These are phyloP conservation scores for Thecamonas trahens DNA, from an alignment of 78 protist genomes.

Conservation along the genomic window DNA sequence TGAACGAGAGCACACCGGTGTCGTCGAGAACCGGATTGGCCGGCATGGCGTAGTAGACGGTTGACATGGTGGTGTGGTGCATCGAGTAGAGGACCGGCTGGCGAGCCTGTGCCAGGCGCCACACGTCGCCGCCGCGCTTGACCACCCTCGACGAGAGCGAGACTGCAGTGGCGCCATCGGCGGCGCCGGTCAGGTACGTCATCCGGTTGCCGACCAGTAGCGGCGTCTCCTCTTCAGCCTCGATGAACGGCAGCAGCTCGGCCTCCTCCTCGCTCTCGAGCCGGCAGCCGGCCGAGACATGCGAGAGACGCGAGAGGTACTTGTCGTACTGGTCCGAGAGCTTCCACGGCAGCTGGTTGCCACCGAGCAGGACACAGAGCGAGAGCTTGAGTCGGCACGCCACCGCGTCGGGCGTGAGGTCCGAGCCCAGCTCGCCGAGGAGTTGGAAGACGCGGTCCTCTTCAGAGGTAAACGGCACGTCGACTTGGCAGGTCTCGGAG, in stretches of 20 bases:
- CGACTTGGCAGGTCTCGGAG: slow-evolving; percentile 9
- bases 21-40: too few relatives aligned
- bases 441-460: slow-evolving; percentile 12
- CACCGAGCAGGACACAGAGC: slow-evolving; percentile 1
- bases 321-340: slow-evolving; percentile 1
- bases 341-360: slow-evolving; percentile 7
- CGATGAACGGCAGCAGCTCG: slow-evolving; percentile 1
- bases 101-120: too few relatives aligned
- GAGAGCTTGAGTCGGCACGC: slow-evolving; percentile 47
- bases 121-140: too few relatives aligned
- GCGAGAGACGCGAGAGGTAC: slow-evolving; percentile 1
- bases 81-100: too few relatives aligned
- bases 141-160: too few relatives aligned
- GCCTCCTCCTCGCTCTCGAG: slow-evolving; percentile 27
- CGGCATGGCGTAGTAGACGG: too few relatives aligned
- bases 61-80: too few relatives aligned
- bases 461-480: slow-evolving; percentile 18
- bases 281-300: slow-evolving; percentile 39
- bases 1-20: too few relatives aligned
- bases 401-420: slow-evolving; percentile 48
- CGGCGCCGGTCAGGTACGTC: too few relatives aligned
- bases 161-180: too few relatives aligned
- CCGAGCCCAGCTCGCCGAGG: background rate
- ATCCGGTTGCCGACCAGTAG: background rate
- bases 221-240: background rate